Evolutionary conservation across 257 asterid genomes (phyloP), one percentile per base, ranked within the genome.

Genomic region (Oldenlandia corymbosa): DNA sequence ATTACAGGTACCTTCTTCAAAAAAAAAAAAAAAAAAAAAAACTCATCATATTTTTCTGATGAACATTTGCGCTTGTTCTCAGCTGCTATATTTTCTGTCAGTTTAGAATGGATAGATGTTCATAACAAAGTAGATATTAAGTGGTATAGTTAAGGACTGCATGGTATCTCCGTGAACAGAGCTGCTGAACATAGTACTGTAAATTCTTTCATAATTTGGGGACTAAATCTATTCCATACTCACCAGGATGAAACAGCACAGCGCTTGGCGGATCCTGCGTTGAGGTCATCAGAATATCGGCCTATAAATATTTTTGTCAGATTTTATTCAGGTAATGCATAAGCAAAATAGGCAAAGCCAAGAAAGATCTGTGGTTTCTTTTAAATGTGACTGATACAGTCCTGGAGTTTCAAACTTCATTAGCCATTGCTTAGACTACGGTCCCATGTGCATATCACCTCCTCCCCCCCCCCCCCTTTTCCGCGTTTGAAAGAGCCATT

Each of bases 191-290:
- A 27, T 48, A 43, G 36, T 18, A 9, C 37, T 66, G 4, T 11
- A 37, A 36, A 24, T 26, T 16, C 37, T 52, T 28, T 21, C 37
- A 9, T 41, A 34, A 14, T 34, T 39, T 47, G n/a, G 23, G 21
- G 26, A 30, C 34, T 59, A 36, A 39, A 68, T 27, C 52, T 60
- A n/a, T 12, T 54, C 13, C 14, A 13, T 10, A 31, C 45, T 50
- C 75, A 67, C 58, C 79, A 90, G 99, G 95, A 93, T 41, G 99
- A 93, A 84, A 88, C 96, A 46, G 99, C 97, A 10, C 76, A 78
- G 79, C 90, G 99, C 64, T 64, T 90, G 80, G 95, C 84, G 64
- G 92, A 84, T 83, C 79, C 87, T 63, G 78, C 92, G 36, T 53
- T 73, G 58, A 72, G 75, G 60, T 74, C 99, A 34, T 84, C 95